Base-by-base conservation (phyloP, 208 protist genomes). In the Leptomonas seymouri region DNA sequence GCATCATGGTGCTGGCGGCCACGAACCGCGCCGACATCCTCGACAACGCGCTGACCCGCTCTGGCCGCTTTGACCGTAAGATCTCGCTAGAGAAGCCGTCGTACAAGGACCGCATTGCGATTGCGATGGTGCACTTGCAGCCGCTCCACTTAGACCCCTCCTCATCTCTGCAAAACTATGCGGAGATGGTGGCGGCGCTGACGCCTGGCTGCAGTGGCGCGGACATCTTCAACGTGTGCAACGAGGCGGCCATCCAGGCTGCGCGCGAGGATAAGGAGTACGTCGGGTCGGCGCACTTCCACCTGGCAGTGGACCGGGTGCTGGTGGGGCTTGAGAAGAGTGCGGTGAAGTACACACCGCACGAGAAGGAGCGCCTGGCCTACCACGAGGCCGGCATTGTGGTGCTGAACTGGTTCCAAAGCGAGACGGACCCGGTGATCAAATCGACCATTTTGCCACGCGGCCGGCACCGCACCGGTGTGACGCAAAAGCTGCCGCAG, bases 351-450 rank as follows among this genome's bases (percentile, higher is more conserved):
- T 58, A 99, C 23, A 91, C 87, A 0, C 59, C 71, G 12, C 90
- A 95, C 49, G 97, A 99, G 74, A 95, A 97, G 74, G 84, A 86
- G 6, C 88, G 94, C 11, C 95, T 99, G 8, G 98, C 98, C 16
- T 97, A 99, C 78, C 99, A 99, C 84, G 98, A 99, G 86, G 98
- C 99, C 9, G 99, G 98, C 4, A 98, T 99, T 76, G 98, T 98
- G 28, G 87, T 99, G 12, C 90, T 79, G 27, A 96, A 97, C 21
- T 99, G 98, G 98, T 99, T 98, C 83, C 89, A 99, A 5, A 87
- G 99, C 76, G 87, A 98, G 63, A 90, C 97, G 0, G 90, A 99
- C 57, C 98, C 98, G 44, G 82, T 99, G 27, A 92, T 99, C 63
- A 99, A 99, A 73, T 97, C 99, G 27, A 98, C 97, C 9, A 99